phyloP scores from a whole-genome alignment of 1,284 basidiomycete species.

The Phenoliferia sp. region DNA sequence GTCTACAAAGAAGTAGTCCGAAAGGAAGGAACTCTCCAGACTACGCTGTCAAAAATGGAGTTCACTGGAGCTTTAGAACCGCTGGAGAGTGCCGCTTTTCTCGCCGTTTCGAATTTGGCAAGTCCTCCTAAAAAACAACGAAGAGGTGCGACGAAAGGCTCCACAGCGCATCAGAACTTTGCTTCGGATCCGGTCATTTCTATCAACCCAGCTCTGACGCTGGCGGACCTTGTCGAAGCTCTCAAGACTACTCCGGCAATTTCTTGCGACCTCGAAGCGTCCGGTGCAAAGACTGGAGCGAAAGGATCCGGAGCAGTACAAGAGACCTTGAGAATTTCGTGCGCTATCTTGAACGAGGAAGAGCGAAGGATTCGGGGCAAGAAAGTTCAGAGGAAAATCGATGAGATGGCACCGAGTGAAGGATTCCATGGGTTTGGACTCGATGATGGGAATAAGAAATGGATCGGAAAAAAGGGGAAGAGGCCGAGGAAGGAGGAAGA shows the following conservation, averaged over 20 bases:
- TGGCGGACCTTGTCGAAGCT: neutral
- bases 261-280: neutral
- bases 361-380: neutral
- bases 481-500: neutral
- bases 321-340: slow-evolving; percentile 2
- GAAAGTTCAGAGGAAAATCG: neutral
- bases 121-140: neutral
- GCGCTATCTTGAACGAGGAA: neutral
- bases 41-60: slow-evolving; percentile 1
- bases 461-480: slow-evolving; percentile 4
- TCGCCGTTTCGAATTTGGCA: neutral
- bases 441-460: neutral
- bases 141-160: no score
- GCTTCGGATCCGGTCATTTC: neutral
- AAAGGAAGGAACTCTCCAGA: neutral
- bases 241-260: neutral
- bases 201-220: neutral
- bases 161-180: neutral
- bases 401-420: slow-evolving; percentile 5
- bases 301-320: slow-evolving; percentile 1
- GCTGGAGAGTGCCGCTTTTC: neutral
- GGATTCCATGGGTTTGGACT: slow-evolving; percentile 2
- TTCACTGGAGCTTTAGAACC: neutral
- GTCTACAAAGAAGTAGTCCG: slow-evolving; percentile 15
- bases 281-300: no score